Percentiles rank a stretch among this genome's conserved stretches.
Evolutionary conservation across 129 eudicot genomes (phyloP).

Genomic region (sunflower (Helianthus annuus)): HanXRQr2.0-SUNRISE NC_035449.2:121007989-121008488

Average conservation of each 20-base stretch:
- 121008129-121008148: constrained; percentile 28
- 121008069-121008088: constrained; percentile 24
- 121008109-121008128: constrained; percentile 24
- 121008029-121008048: background rate
- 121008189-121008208: constrained; percentile 59
- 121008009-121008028: background rate
- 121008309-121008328: constrained; percentile 41
- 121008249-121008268: constrained; percentile 77
- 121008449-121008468: constrained; percentile 51
- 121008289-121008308: constrained; percentile 55
- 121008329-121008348: constrained; percentile 77
- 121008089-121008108: constrained; percentile 9
- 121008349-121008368: constrained; percentile 74
- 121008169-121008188: constrained; percentile 61
- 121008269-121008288: constrained; percentile 84
- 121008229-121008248: constrained; percentile 62
- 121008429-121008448: constrained; percentile 72
- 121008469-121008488: constrained; percentile 18
- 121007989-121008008: constrained; percentile 40
- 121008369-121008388: constrained; percentile 65
- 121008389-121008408: constrained; percentile 60
- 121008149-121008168: constrained; percentile 52
- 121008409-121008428: constrained; percentile 69
- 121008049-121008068: constrained; percentile 25
- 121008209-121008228: constrained; percentile 37